A percentile compares a stretch with the other conserved stretches of the same genome.
These are phyloP conservation scores for Ophiocordyceps australis DNA, from an alignment of 2,329 filamentous ascomycete genomes.

Conservation along the genomic window DNA sequence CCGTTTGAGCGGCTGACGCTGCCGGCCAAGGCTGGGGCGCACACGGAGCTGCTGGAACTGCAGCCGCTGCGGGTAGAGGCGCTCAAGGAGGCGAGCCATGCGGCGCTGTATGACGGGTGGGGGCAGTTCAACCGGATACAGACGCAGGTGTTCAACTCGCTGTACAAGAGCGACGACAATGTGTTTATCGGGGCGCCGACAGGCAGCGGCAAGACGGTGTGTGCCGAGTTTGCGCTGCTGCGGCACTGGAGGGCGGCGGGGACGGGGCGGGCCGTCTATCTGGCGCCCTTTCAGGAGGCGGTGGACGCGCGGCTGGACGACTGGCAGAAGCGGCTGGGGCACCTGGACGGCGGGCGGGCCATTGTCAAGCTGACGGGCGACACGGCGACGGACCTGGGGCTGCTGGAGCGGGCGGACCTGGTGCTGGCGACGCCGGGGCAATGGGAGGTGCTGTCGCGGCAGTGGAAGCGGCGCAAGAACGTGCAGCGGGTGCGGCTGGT, in stretches of 20 bases:
- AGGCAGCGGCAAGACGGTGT: conserved; percentile 91
- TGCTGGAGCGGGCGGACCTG: conserved; percentile 73
- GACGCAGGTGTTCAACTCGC: conserved; percentile 87
- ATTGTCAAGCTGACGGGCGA: conserved; percentile 91
- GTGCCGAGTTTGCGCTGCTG: conserved; percentile 83
- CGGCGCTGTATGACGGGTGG: conserved; percentile 67
- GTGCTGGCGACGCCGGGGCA: conserved; percentile 84
- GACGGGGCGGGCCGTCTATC: conserved; percentile 67
- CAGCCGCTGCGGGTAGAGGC: conserved; percentile 82
- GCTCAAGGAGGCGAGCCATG: conserved; percentile 70
- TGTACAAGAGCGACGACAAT: conserved; percentile 83
- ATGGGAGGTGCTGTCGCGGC: conserved; percentile 89
- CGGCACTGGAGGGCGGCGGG: conserved; percentile 54
- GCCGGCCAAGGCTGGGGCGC: conserved; percentile 87
- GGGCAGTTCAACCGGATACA: conserved; percentile 92
- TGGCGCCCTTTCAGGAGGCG: conserved; percentile 88
- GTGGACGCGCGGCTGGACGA: conserved; percentile 67
- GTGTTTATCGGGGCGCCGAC: conserved; percentile 87
- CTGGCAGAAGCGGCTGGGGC: conserved; percentile 63
- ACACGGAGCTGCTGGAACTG: conserved; percentile 80
- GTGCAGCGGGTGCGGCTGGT: conserved; percentile 80
- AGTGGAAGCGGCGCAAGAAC: conserved; percentile 94
- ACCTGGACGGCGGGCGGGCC: conserved; percentile 65
- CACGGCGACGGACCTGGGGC: conserved; percentile 73
- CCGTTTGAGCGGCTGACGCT: conserved; percentile 91